These are phyloP conservation scores for Fraxinus cuspidata DNA, from an alignment of 257 asterid genomes.

Conservation along the genomic window DNA sequence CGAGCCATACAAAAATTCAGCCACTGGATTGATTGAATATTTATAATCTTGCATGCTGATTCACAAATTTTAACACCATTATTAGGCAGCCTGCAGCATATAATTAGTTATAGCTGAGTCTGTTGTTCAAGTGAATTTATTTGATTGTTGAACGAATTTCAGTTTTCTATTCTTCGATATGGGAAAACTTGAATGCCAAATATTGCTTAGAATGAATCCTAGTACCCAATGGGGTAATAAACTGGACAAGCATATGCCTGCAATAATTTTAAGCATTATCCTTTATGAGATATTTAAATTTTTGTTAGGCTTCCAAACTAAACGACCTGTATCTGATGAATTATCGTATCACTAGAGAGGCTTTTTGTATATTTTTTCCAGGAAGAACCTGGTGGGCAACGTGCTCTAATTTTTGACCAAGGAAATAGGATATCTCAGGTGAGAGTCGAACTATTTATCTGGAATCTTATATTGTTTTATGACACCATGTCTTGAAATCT, in stretches of 20 bases:
- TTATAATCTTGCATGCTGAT: background rate
- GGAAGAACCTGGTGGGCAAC: constrained; percentile 99
- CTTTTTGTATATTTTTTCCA: constrained; percentile 19
- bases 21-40: background rate
- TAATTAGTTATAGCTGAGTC: background rate
- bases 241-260: background rate
- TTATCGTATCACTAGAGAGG: background rate
- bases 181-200: background rate
- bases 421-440: constrained; percentile 98
- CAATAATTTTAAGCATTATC: background rate
- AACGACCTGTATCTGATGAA: no score
- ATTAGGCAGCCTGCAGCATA: background rate
- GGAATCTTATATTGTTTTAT: background rate
- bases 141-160: background rate
- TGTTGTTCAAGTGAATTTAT: no score
- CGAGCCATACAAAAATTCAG: background rate
- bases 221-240: background rate
- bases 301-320: no score
- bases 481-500: constrained; percentile 24
- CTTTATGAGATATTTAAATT: background rate
- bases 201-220: background rate
- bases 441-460: constrained; percentile 13
- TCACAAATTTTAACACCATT: background rate
- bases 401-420: constrained; percentile 94
- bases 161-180: no score